Base-by-base conservation (phyloP, 345 rosid genomes). In the Brassica napus region DNA sequence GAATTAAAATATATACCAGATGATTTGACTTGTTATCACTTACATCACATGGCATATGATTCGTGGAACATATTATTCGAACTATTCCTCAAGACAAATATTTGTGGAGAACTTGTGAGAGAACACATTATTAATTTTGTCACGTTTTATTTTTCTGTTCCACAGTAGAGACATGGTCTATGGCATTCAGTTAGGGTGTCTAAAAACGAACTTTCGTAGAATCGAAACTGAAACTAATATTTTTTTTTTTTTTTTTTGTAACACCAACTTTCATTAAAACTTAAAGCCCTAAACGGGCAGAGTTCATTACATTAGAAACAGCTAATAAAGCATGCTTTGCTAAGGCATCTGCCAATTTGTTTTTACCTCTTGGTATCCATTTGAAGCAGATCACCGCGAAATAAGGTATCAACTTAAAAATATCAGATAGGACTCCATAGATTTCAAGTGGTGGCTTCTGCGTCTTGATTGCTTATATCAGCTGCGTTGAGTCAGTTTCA, bases 31-130 rank as follows among this genome's bases (percentile, higher is more conserved):
- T 77, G 6, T 63, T 78, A 30, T 26, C 57, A 4, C 54, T 72
- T 65, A 72, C 72, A 65, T 61, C 81, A 72, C 81, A 78, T 49
- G 72, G 81, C 68, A 78, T 72, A 72, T 65, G 77, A 42, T 78
- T 72, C 77, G 67, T 30, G 52, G 61, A 65, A 30, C 68, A 54
- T 64, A 9, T 62, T 52, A 71, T 39, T 39, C 34, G 67, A 71
- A 39, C 21, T 28, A 37, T 65, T 55, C 35, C 16, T 8, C 16
- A 28, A 39, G 61, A 54, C 59, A 54, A 54, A 54, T 54, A 54
- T 6, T 49, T 75, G 66, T 24, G 8, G 18, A 16, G 18, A 16
- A 49, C 16, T 49, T 75, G 66, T 24, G 18, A 49, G 71, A 35
- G 7, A 54, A 70, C 15, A 54, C 16, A 39, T 55, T 37, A 26